Base-by-base conservation (phyloP, 2,329 filamentous ascomycete species). In the Fusarium stilboides region DNA sequence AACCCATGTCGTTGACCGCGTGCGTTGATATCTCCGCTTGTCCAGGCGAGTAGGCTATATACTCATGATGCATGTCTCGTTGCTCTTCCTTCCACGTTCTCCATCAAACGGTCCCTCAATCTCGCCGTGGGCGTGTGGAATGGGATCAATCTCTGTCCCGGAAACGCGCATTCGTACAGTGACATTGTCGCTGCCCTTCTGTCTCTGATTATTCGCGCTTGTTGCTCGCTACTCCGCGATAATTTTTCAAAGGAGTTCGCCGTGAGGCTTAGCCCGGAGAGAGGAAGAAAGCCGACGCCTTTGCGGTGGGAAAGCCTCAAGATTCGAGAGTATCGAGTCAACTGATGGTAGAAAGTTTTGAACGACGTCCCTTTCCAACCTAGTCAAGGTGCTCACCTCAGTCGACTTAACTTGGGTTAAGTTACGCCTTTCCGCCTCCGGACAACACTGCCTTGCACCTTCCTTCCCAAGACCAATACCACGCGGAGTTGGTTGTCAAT, bases 401-500 rank as follows among this genome's bases (percentile, higher is more conserved):
- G 31, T 12, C 22, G 39, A 36, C 15, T 17, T 36, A 8, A 15
- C 15, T 36, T 36, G 17, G 14, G 14, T 36, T 36, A 33, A 36
- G 15, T 54, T 57, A 15, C 54, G 43, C 69, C 57, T 67, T 72
- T 55, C 71, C 69, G 5, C 37, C 61, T 67, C 59, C 64, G 69
- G 69, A 56, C 33, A 15, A 28, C n/a, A 42, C 14, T 53, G 60
- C 26, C 28, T 22, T 47, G 40, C 28, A 39, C 45, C 26, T 59
- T 39, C 39, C 40, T 28, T 22, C 22, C 28, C 22, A 19, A 28
- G 15, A 17, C 14, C 28, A 56, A n/a, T 43, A 24, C 28, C 24
- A 10, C 8, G 37, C 33, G 13, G 46, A 44, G 22, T 31, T 33
- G 37, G 42, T 56, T 12, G 45, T 37, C 43, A 52, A 54, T 26